Conservation (phyloP, 352 stramenopile genomes). For the Phytophthora foliorum region DNA sequence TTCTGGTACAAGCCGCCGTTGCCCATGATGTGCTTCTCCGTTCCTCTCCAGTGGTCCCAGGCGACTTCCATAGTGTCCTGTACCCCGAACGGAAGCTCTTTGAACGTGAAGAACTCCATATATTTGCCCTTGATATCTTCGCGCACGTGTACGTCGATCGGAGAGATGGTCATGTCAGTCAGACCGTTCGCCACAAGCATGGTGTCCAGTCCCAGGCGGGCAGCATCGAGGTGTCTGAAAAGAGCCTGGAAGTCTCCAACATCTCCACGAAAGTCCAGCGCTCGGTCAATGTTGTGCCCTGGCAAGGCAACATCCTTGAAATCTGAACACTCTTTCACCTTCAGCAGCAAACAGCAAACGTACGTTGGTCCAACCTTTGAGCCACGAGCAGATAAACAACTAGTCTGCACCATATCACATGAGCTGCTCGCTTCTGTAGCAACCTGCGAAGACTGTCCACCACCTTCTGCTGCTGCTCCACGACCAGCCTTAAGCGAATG, state of each 20-base stretch:
- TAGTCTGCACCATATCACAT: not conserved
- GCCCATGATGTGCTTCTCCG: slow-evolving; percentile 35
- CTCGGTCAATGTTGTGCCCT: slow-evolving; percentile 1
- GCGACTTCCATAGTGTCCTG: slow-evolving; percentile 34
- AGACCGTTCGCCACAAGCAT: slow-evolving; percentile 29
- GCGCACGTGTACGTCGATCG: slow-evolving; percentile 31
- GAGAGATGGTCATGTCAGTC: slow-evolving; percentile 14
- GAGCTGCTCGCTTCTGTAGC: slow-evolving; percentile 3
- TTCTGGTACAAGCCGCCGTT: slow-evolving; percentile 43
- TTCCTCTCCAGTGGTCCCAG: slow-evolving; percentile 48
- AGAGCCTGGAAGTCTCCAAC: slow-evolving; percentile 30
- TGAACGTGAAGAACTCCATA: slow-evolving; percentile 45
- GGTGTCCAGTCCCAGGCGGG: slow-evolving; percentile 26
- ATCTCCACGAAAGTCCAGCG: slow-evolving; percentile 22
- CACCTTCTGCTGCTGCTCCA: slow-evolving; percentile 54
- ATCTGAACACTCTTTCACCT: slow-evolving; percentile 7
- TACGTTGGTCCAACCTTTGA: not conserved
- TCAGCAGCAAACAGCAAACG: not conserved
- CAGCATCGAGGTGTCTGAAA: slow-evolving; percentile 22
- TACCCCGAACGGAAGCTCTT: slow-evolving; percentile 46
- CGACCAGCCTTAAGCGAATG: slow-evolving; percentile 37
- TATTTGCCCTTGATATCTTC: slow-evolving; percentile 32
- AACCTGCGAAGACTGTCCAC: slow-evolving; percentile 35
- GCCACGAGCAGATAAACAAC: not conserved
- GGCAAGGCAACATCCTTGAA: not conserved